A percentile compares a stretch with the other conserved stretches of the same genome.
These are phyloP conservation scores for Graphiopsis chlorocephala DNA, from an alignment of 2,329 filamentous ascomycete genomes.

Conservation along the genomic window DNA sequence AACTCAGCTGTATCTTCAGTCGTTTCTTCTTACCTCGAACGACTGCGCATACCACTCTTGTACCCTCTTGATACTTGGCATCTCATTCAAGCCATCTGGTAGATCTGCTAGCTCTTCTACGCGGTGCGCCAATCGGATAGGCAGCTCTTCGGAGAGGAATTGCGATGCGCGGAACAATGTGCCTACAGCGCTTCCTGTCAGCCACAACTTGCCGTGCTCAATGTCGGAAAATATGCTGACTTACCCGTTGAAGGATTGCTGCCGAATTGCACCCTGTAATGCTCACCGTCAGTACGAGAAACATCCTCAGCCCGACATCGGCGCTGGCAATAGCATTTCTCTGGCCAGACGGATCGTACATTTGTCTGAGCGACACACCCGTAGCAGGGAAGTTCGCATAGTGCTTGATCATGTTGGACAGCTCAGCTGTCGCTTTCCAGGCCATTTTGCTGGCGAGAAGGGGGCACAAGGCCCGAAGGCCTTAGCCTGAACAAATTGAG, in stretches of 20 bases:
- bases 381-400: constrained; percentile 97
- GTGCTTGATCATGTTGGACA: constrained; percentile 97
- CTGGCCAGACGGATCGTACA: constrained; percentile 83
- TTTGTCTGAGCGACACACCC: constrained; percentile 92
- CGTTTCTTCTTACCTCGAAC: constrained; percentile 72
- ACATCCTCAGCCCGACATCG: constrained; percentile 54
- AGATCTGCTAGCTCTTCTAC: constrained; percentile 90
- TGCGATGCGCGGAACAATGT: constrained; percentile 96
- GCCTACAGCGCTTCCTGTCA: constrained; percentile 50
- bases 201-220: not conserved
- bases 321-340: not conserved
- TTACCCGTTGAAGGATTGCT: constrained; percentile 86
- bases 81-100: constrained; percentile 93
- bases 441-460: constrained; percentile 7
- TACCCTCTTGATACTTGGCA: constrained; percentile 93
- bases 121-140: constrained; percentile 91
- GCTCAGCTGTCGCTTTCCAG: constrained; percentile 82
- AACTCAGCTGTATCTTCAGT: constrained; percentile 17
- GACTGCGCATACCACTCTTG: constrained; percentile 99
- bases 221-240: constrained; percentile 24
- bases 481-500: constrained; percentile 1
- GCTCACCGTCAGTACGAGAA: constrained; percentile 35
- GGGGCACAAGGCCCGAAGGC: constrained; percentile 14
- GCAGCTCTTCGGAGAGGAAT: constrained; percentile 96
- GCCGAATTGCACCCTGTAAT: constrained; percentile 74